A percentile compares a stretch with the other conserved stretches of the same genome.
Evolutionary conservation across 106 monocot genomes (phyloP).

Genomic region (Narthecium ossifragum): DNA sequence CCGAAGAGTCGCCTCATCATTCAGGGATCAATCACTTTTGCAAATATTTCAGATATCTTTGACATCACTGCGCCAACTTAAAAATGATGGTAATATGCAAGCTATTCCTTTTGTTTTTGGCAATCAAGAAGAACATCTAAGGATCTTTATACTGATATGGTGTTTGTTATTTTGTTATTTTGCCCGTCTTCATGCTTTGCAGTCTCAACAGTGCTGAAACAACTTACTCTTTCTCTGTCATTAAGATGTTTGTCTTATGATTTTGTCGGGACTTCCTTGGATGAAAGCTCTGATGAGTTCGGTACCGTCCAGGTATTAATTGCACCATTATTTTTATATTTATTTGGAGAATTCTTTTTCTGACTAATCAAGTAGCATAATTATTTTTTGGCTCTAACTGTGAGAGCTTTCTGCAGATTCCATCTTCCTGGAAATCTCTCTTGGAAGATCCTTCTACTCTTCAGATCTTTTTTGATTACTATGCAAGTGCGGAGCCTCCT

Average conservation of each 20-base stretch:
- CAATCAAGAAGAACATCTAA: too few relatives aligned
- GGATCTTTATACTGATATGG: background rate
- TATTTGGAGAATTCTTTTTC: background rate
- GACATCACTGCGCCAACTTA: conserved; percentile 75
- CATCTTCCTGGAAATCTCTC: conserved; percentile 74
- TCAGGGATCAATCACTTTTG: conserved; percentile 83
- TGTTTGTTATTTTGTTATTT: background rate
- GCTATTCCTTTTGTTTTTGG: conserved; percentile 19
- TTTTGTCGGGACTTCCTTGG: conserved; percentile 89
- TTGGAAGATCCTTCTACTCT: conserved; percentile 83
- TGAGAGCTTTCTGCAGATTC: conserved; percentile 50
- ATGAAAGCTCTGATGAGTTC: conserved; percentile 99
- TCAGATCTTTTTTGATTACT: conserved; percentile 96
- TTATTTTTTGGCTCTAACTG: background rate
- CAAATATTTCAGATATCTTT: conserved; percentile 98
- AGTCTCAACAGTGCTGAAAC: conserved; percentile 65
- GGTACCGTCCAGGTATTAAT: conserved; percentile 88
- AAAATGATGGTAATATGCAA: conserved; percentile 64
- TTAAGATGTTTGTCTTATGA: conserved; percentile 87
- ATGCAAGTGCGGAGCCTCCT: conserved; percentile 60
- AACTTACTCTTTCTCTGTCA: conserved; percentile 75
- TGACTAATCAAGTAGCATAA: background rate
- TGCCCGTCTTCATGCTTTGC: conserved; percentile 13
- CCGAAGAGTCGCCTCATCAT: conserved; percentile 65
- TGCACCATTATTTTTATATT: conserved; percentile 6